Base-by-base conservation (phyloP, 1,284 basidiomycete genomes). In the Irpex sp. region DNA sequence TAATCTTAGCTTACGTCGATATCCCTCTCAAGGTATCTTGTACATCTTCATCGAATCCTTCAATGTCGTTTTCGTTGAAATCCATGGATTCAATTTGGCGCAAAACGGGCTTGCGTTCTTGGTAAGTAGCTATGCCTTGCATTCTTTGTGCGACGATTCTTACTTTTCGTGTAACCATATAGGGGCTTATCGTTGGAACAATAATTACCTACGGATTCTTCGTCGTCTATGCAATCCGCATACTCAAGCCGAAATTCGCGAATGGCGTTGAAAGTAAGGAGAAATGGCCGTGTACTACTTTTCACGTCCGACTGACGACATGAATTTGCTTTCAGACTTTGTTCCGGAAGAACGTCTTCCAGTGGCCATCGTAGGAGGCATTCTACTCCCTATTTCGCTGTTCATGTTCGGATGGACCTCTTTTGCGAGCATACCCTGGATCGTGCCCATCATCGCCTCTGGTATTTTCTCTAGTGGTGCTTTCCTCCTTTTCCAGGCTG, bases 321-420 rank as follows among this genome's bases (percentile, higher is more conserved):
- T 7, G 2, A 17, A 33, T 47, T 17, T 31, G 35, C 19, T 39
- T 8, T 67, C 70, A 62, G 70, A 46, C 61, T 71, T 67, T 70
- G 73, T 47, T 68, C 79, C 81, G 1, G 78, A 84, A 70, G 77
- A 79, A 68, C 74, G 83, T 59, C 74, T 83, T 17, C 73, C 71
- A 4, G 74, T 77, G 8, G 73, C 77, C 1, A 72, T 78, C 67
- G 54, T 75, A 15, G 76, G 76, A 0, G 78, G 75, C 11, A 72
- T 78, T 5, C 65, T 76, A 3, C 73, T 81, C 31, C 76, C 81
- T 1, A 65, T 76, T 17, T 78, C 77, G 4, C 73, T 80, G 31
- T 78, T 82, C 70, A 75, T 76, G 71, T 76, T 82, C 60, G 79
- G 79, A 13, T 82, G 79, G 77, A 75, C 78, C 0, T 73, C 77